Conservation (phyloP, 2,329 filamentous ascomycete genomes). For the Thielaviopsis musarum region DNA sequence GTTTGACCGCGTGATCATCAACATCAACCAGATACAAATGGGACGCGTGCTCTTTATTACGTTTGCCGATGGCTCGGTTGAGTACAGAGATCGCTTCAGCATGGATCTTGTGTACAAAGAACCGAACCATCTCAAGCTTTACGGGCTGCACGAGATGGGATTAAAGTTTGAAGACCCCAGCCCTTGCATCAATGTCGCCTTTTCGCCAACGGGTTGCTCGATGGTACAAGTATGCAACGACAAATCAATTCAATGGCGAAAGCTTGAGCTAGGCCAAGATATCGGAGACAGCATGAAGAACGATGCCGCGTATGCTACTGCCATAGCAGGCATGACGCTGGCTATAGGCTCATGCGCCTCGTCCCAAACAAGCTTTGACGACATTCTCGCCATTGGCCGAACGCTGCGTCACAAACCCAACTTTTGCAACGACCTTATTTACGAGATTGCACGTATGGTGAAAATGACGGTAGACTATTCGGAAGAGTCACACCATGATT, state of each 20-base stretch:
- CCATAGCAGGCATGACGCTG: slow-evolving; percentile 44
- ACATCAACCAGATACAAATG: slow-evolving; percentile 49
- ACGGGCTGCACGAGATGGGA: slow-evolving; percentile 57
- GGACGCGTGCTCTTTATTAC: slow-evolving; percentile 56
- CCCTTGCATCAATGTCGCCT: slow-evolving; percentile 39
- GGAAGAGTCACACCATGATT: slow-evolving; percentile 53
- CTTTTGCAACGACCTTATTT: slow-evolving; percentile 45
- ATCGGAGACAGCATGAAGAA: slow-evolving; percentile 20
- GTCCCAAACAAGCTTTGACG: slow-evolving; percentile 42
- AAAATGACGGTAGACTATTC: slow-evolving; percentile 69
- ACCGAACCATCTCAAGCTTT: slow-evolving; percentile 46
- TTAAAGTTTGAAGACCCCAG: slow-evolving; percentile 48
- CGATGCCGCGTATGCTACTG: slow-evolving; percentile 31
- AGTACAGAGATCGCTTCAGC: slow-evolving; percentile 60
- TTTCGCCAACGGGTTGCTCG: slow-evolving; percentile 44
- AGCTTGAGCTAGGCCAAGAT: slow-evolving; percentile 33
- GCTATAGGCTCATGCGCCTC: slow-evolving; percentile 29
- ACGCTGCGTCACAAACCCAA: slow-evolving; percentile 25
- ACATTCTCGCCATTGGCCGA: slow-evolving; percentile 53
- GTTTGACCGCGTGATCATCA: slow-evolving; percentile 49
- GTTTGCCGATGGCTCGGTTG: slow-evolving; percentile 65
- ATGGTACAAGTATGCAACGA: slow-evolving; percentile 41
- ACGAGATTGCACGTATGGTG: slow-evolving; percentile 50
- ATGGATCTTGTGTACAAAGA: slow-evolving; percentile 53
- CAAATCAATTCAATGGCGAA: slow-evolving; percentile 41